Conservation (phyloP, 164 flowering plant species). For the Annona squamosa region DNA sequence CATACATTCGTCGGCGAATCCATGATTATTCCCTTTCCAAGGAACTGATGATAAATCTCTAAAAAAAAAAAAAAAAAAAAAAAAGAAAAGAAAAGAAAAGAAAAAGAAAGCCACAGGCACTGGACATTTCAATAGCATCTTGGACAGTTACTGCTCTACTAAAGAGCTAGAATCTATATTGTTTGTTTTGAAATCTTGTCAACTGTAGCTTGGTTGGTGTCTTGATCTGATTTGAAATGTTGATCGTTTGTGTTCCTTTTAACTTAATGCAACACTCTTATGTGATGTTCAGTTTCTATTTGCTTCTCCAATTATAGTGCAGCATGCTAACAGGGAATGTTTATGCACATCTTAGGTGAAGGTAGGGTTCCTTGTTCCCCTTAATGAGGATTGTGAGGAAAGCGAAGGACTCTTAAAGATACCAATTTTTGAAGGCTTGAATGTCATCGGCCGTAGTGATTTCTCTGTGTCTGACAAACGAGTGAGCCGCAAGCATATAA, state of each 20-base stretch:
- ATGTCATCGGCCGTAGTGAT: slow-evolving; percentile 53
- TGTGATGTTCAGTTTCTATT: neutral
- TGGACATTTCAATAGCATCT: neutral
- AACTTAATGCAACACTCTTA: neutral
- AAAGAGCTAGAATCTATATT: too few species aligned
- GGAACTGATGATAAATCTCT: too few species aligned
- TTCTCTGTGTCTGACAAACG: slow-evolving; percentile 57
- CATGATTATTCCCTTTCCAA: too few species aligned
- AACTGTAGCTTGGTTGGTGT: too few species aligned
- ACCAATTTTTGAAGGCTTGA: slow-evolving; percentile 48
- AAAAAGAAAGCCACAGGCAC: neutral
- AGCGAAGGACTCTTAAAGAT: slow-evolving; percentile 38
- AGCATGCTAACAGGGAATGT: neutral
- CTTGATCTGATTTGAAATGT: too few species aligned
- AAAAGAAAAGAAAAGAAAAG: too few species aligned
- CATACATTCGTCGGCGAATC: too few species aligned
- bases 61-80: too few species aligned
- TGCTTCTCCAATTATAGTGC: neutral
- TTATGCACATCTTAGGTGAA: slow-evolving; percentile 17
- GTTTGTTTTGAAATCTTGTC: too few species aligned
- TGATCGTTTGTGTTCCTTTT: too few species aligned
- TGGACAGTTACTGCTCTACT: neutral
- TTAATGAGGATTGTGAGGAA: slow-evolving; percentile 31
- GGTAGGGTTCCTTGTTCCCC: slow-evolving; percentile 50
- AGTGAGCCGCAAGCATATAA: slow-evolving; percentile 84